These are phyloP conservation scores for Dryadomyces sulphureus DNA, from an alignment of 2,329 filamentous ascomycete species.

Conservation along the genomic window DNA sequence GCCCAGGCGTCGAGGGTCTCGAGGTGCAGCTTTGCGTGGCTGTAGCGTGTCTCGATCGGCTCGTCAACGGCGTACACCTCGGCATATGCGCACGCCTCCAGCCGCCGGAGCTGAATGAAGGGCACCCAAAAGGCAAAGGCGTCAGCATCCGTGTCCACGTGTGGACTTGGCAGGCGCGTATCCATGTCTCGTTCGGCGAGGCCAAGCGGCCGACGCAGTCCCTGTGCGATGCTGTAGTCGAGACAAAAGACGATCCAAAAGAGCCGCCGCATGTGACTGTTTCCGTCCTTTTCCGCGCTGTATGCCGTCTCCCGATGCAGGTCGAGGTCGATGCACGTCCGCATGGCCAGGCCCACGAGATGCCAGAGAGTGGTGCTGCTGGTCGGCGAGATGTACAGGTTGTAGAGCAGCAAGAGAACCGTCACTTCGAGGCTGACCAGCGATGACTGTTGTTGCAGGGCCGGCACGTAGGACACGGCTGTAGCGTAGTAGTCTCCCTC, in stretches of 20 bases:
- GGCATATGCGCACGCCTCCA: conserved; percentile 33
- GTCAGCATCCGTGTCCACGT: neutral
- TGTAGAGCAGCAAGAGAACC: conserved; percentile 33
- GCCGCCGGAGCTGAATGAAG: conserved; percentile 28
- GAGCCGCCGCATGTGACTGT: conserved; percentile 19
- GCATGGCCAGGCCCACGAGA: conserved; percentile 37
- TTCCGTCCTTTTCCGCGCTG: neutral
- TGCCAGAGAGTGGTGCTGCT: conserved; percentile 38
- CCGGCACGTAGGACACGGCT: conserved; percentile 31
- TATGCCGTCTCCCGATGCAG: conserved; percentile 21
- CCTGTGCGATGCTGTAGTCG: conserved; percentile 32
- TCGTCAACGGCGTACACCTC: conserved; percentile 33
- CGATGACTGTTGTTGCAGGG: conserved; percentile 30
- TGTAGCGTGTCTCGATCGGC: conserved; percentile 23
- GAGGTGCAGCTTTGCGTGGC: conserved; percentile 30
- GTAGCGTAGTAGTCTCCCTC: conserved; percentile 30
- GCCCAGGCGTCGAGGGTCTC: conserved; percentile 29
- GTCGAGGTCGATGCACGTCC: conserved; percentile 35
- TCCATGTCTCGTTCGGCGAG: conserved; percentile 30
- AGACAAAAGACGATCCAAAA: conserved; percentile 39
- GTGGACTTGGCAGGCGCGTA: conserved; percentile 20
- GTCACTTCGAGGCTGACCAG: conserved; percentile 36
- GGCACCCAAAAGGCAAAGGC: conserved; percentile 1
- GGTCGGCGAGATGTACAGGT: conserved; percentile 25
- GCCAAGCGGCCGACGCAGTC: conserved; percentile 32